A percentile compares a stretch with the other conserved stretches of the same genome.
These are phyloP conservation scores for Lanmaoa pseudosensibilis DNA, from an alignment of 768 basidiomycete species.

Conservation along the genomic window DNA sequence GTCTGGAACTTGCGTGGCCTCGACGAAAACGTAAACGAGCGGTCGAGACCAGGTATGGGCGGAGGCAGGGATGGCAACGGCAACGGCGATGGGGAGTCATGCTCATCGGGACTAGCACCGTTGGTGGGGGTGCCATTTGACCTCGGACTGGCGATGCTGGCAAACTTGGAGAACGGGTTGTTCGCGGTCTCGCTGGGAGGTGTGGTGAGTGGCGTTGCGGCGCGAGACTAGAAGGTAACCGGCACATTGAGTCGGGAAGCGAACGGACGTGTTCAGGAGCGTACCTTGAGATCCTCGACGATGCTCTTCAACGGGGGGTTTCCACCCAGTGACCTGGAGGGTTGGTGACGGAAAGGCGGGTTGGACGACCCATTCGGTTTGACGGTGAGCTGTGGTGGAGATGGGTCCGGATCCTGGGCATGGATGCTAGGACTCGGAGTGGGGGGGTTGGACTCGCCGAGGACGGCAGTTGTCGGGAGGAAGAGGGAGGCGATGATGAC, in stretches of 20 bases:
- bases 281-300: slow-evolving; percentile 75
- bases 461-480: slow-evolving; percentile 70
- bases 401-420: slow-evolving; percentile 11
- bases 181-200: slow-evolving; percentile 51
- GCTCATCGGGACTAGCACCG: not conserved
- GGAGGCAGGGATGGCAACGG: not conserved
- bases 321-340: slow-evolving; percentile 21
- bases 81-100: not conserved
- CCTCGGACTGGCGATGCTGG: slow-evolving; percentile 35
- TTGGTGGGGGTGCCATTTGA: slow-evolving; percentile 15
- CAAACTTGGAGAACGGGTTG: slow-evolving; percentile 59
- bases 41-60: slow-evolving; percentile 19
- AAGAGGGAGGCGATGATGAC: slow-evolving; percentile 84
- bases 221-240: slow-evolving; percentile 34
- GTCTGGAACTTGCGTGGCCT: slow-evolving; percentile 50
- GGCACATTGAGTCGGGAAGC: not conserved
- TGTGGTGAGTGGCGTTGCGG: slow-evolving; percentile 40
- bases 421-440: slow-evolving; percentile 42
- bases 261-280: not conserved
- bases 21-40: slow-evolving; percentile 25
- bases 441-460: slow-evolving; percentile 52
- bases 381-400: slow-evolving; percentile 5
- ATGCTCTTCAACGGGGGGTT: slow-evolving; percentile 59
- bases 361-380: slow-evolving; percentile 3
- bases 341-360: slow-evolving; percentile 18